Conservation (phyloP, 1,284 basidiomycete genomes). For the Thecaphora frezii region DNA sequence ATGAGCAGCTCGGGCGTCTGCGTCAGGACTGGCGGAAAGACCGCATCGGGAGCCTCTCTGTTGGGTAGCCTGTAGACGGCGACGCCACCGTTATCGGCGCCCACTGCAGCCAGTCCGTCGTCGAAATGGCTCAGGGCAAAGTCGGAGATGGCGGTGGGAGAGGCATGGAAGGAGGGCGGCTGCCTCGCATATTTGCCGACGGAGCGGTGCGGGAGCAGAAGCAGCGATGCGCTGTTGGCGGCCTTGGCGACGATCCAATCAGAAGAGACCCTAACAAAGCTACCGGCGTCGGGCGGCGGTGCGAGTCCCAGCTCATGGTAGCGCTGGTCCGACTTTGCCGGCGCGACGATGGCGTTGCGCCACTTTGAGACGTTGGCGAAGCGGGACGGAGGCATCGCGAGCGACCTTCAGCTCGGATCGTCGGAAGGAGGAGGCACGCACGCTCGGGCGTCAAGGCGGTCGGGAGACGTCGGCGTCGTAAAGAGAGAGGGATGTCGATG, state of each 20-base stretch:
- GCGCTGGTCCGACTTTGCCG: neutral
- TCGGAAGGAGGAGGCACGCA: no score
- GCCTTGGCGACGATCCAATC: neutral
- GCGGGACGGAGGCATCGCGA: neutral
- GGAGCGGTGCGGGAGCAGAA: neutral
- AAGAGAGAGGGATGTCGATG: no score
- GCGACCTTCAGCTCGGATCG: no score
- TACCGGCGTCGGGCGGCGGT: neutral
- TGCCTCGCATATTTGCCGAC: neutral
- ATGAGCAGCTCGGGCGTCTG: neutral
- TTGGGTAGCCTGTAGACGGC: neutral
- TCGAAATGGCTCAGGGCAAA: neutral
- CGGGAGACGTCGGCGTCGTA: no score
- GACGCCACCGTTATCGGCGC: neutral
- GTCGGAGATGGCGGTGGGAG: neutral
- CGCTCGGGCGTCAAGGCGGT: no score
- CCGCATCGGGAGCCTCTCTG: neutral
- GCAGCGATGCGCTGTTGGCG: neutral
- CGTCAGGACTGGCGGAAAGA: neutral
- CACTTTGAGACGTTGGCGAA: conserved; percentile 1
- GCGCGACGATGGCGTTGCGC: neutral
- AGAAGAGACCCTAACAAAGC: neutral
- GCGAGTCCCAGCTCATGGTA: conserved; percentile 1
- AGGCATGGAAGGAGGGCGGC: neutral
- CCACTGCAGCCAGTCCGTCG: neutral